phyloP scores from a whole-genome alignment of 176 grass and related monocot genomes.

The Luzula sylvatica region DNA sequence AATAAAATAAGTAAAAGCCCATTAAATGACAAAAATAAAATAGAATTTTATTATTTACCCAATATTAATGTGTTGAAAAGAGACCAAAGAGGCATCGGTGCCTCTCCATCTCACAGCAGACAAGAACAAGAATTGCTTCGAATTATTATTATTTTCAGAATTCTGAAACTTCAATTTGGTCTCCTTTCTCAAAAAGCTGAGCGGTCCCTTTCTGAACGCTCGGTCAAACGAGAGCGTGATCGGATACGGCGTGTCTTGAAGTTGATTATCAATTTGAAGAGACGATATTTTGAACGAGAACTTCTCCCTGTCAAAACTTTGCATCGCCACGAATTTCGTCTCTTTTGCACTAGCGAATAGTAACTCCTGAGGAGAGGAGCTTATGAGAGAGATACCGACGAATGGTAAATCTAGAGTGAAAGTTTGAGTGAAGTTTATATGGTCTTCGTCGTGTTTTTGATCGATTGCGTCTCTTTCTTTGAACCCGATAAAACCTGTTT shows the following conservation, averaged over 20 bases:
- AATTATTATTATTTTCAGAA: conserved; percentile 20
- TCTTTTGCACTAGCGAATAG: conserved; percentile 83
- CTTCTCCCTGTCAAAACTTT: conserved; percentile 79
- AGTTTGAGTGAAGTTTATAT: conserved; percentile 51
- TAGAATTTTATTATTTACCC: no score
- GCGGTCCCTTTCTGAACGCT: conserved; percentile 44
- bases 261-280: conserved; percentile 98
- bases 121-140: conserved; percentile 46
- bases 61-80: conserved; percentile 71
- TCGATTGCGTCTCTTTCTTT: conserved; percentile 57
- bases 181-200: conserved; percentile 61
- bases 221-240: conserved; percentile 78
- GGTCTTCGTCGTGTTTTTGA: conserved; percentile 62
- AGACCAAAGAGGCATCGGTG: conserved; percentile 64
- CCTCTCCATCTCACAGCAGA: conserved; percentile 74
- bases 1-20: neutral
- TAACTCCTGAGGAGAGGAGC: conserved; percentile 87
- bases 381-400: conserved; percentile 90
- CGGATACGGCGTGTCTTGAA: conserved; percentile 76
- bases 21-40: no score
- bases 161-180: conserved; percentile 42
- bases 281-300: conserved; percentile 52
- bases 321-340: conserved; percentile 61
- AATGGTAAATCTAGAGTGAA: conserved; percentile 71
- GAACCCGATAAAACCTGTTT: conserved; percentile 47